Percentiles rank a stretch among this genome's conserved stretches.
phyloP scores from a whole-genome alignment of 1,284 basidiomycete genomes.

The Apiotrichum laibachii region DNA sequence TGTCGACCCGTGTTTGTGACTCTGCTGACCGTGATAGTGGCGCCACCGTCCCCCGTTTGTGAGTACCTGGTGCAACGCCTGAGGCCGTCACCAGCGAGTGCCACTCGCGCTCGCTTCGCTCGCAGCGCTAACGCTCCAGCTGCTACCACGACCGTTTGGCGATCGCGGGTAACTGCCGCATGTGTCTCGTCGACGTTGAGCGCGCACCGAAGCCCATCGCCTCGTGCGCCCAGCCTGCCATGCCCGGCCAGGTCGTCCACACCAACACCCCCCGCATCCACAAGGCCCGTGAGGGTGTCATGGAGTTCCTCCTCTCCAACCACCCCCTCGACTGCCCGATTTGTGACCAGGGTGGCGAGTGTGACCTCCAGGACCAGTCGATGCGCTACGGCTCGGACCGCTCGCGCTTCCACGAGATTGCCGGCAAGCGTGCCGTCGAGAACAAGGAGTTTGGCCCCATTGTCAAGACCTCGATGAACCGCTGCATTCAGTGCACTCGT shows the following conservation, averaged over 20 bases:
- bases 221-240: slow-evolving; percentile 88
- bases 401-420: slow-evolving; percentile 95
- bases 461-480: slow-evolving; percentile 98
- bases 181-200: slow-evolving; percentile 93
- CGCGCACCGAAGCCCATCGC: slow-evolving; percentile 86
- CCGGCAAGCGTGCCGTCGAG: slow-evolving; percentile 96
- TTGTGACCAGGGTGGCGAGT: slow-evolving; percentile 97
- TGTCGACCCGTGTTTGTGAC: not conserved
- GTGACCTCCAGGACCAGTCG: slow-evolving; percentile 98
- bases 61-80: slow-evolving; percentile 9
- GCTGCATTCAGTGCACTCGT: slow-evolving; percentile 99
- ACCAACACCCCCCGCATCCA: slow-evolving; percentile 94
- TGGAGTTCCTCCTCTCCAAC: slow-evolving; percentile 97
- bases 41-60: slow-evolving; percentile 44
- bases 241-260: slow-evolving; percentile 93
- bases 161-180: slow-evolving; percentile 93
- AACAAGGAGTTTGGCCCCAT: slow-evolving; percentile 98
- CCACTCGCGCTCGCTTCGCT: too few relatives aligned
- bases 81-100: not conserved
- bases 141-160: slow-evolving; percentile 61
- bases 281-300: slow-evolving; percentile 89
- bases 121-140: slow-evolving; percentile 48
- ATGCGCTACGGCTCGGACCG: slow-evolving; percentile 99
- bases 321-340: slow-evolving; percentile 98
- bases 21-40: slow-evolving; percentile 14